These are phyloP conservation scores for Zoysia matrella DNA, from an alignment of 202 grass and related monocot genomes.

Conservation along the genomic window DNA sequence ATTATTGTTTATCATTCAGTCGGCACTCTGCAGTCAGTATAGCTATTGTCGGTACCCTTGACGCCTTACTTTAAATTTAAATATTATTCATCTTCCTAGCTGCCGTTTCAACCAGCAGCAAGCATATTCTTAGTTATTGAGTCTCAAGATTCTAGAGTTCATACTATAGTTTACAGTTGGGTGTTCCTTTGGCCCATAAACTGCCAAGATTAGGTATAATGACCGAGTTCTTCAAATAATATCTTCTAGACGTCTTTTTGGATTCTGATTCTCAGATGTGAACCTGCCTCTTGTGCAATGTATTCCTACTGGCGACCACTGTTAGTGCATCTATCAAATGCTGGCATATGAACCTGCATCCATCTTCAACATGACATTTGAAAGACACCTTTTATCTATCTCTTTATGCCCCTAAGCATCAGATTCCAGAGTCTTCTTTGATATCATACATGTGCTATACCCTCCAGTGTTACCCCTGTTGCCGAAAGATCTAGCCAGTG, in stretches of 20 bases:
- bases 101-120: too few relatives aligned
- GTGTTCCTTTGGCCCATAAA: constrained; percentile 7
- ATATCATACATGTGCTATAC: background rate
- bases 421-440: constrained; percentile 8
- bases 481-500: constrained; percentile 14
- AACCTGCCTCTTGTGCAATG: constrained; percentile 26
- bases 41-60: too few relatives aligned
- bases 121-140: too few relatives aligned
- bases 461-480: constrained; percentile 8
- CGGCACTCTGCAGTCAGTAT: too few relatives aligned
- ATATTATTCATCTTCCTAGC: too few relatives aligned
- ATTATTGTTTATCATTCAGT: too few relatives aligned
- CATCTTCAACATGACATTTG: background rate
- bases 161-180: too few relatives aligned
- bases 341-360: constrained; percentile 20
- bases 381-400: constrained; percentile 1
- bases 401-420: background rate
- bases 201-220: constrained; percentile 47
- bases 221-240: constrained; percentile 13
- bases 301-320: background rate
- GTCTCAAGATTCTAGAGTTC: too few relatives aligned
- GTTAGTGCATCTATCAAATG: background rate
- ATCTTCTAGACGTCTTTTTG: background rate
- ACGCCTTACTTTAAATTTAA: too few relatives aligned
- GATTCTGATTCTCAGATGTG: constrained; percentile 19